Evolutionary conservation across 305 asterid genomes (phyloP).

Genomic region (Fraxinus sp.): DNA sequence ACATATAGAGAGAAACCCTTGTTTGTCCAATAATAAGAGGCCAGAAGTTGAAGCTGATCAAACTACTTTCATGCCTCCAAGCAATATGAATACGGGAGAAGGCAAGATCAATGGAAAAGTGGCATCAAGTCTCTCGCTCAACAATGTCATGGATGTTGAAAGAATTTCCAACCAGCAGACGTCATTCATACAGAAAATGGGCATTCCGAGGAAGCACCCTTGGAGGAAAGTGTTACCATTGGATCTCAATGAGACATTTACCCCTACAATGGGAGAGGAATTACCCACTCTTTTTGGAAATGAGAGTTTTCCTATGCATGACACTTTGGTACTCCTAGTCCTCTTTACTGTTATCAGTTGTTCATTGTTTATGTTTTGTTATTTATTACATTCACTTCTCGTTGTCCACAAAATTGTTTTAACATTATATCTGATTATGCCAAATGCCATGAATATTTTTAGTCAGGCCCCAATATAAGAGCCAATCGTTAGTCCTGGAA

Average conservation of each 20-base stretch:
- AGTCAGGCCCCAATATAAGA: background rate
- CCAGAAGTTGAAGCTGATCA: slow-evolving; percentile 31
- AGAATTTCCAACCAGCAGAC: slow-evolving; percentile 18
- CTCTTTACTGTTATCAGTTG: slow-evolving; percentile 1
- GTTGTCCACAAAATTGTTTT: background rate
- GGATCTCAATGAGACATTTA: slow-evolving; percentile 62
- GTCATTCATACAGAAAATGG: slow-evolving; percentile 27
- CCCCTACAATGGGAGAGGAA: slow-evolving; percentile 39
- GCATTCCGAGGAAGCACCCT: slow-evolving; percentile 20
- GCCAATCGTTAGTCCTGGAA: background rate
- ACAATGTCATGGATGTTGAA: slow-evolving; percentile 30
- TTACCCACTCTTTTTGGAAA: slow-evolving; percentile 29
- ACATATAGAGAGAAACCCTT: slow-evolving; percentile 17
- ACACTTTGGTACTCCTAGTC: slow-evolving; percentile 40
- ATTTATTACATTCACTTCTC: background rate
- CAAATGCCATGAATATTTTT: background rate
- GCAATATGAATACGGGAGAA: slow-evolving; percentile 24
- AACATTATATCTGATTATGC: background rate
- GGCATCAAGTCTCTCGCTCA: slow-evolving; percentile 42
- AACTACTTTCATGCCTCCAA: slow-evolving; percentile 19
- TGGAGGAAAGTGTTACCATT: slow-evolving; percentile 1
- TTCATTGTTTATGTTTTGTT: background rate
- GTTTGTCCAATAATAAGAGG: slow-evolving; percentile 24
- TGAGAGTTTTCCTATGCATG: slow-evolving; percentile 29
- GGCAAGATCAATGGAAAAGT: slow-evolving; percentile 22